Evolutionary conservation across 192 early-diverging fungal genomes (phyloP), one percentile per base, ranked within the genome.

Genomic region (Coemansia sp.): DNA sequence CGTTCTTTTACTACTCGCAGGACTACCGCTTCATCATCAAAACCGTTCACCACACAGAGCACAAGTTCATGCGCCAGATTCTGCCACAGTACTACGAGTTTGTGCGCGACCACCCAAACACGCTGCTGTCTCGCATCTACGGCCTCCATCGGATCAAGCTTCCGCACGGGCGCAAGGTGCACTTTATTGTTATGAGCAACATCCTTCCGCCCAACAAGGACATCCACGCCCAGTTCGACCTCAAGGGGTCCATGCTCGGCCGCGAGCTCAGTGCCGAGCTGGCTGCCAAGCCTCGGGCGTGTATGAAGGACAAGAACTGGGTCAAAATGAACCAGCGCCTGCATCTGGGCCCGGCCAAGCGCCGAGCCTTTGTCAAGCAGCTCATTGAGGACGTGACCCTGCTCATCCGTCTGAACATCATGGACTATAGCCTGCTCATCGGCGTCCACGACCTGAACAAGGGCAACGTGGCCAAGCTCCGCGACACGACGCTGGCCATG

Each of bases 181-280:
- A 98, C 84, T 99, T 99, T 86, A 94, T 99, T 10, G 96, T 99
- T 20, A 99, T 99, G 98, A 94, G 92, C 65, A 99, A 99, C 77
- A 92, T 99, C 12, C 96, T 98, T 72, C 97, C 98, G 18, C 88
- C 95, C 11, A 96, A 97, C 87, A 90, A 94, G 78, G 95, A 99
- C 85, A 95, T 99, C 36, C 96, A 98, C 71, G 92, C 94, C 72
- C 93, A 89, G 47, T 99, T 93, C 71, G 98, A 99, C 78, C 83
- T 99, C 50, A 99, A 99, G 81, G 93, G 98, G 9, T 98, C 96
- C 1, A 91, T 91, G 15, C 84, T 95, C 52, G 97, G 97, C 2
- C 89, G 98, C 55, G 85, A 88, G 46, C 91, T 92, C 68, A 88
- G 87, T 50, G 89, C 92, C 60, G 93, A 93, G 72, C 84, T 88